Evolutionary conservation across 768 basidiomycete genomes (phyloP).

Genomic region (Leccinum boreale): DNA sequence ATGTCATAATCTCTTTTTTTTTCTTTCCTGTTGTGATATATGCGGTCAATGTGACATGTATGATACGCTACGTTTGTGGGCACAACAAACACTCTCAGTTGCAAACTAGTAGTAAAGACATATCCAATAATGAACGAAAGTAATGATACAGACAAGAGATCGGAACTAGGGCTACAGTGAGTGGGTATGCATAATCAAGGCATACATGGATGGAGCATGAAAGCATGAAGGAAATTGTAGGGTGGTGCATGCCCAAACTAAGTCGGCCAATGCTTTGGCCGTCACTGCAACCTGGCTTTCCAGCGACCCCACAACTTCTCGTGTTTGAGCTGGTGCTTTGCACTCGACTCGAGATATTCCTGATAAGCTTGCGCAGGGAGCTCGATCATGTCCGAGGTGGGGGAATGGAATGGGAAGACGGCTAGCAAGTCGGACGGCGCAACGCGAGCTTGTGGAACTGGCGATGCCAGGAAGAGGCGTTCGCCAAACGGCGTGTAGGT

Average conservation of each 20-base stretch:
- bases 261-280: neutral
- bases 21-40: slow-evolving; percentile 2
- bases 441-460: slow-evolving; percentile 63
- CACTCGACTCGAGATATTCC: slow-evolving; percentile 53
- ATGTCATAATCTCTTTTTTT: slow-evolving; percentile 6
- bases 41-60: neutral
- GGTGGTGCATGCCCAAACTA: neutral
- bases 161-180: slow-evolving; percentile 23
- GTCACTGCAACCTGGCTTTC: slow-evolving; percentile 30
- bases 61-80: neutral
- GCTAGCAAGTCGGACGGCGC: slow-evolving; percentile 54
- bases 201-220: neutral
- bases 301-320: slow-evolving; percentile 59
- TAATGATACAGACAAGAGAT: slow-evolving; percentile 17
- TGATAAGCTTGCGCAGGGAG: slow-evolving; percentile 56
- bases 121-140: slow-evolving; percentile 17
- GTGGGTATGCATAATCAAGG: slow-evolving; percentile 6
- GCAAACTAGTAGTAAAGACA: neutral
- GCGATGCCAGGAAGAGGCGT: slow-evolving; percentile 60
- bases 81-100: no score
- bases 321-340: slow-evolving; percentile 50
- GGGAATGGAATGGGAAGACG: slow-evolving; percentile 41
- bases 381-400: slow-evolving; percentile 56
- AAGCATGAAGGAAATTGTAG: neutral
- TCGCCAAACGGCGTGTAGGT: slow-evolving; percentile 64